Evolutionary conservation across 805 yeast genomes (phyloP).

Genomic region (Candida xiaguanensis): DNA sequence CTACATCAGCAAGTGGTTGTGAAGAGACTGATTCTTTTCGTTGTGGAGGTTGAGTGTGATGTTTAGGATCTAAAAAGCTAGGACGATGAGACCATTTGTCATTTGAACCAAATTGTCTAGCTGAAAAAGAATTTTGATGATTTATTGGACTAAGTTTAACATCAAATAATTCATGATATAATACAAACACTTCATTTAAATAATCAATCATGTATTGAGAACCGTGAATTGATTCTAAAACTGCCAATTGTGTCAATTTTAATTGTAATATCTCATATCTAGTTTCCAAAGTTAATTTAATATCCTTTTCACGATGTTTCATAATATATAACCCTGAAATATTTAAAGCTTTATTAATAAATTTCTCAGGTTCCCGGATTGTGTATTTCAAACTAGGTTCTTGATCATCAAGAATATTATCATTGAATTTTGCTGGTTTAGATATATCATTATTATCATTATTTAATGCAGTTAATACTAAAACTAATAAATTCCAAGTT

Average conservation of each 20-base stretch:
- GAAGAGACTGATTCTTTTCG: background rate
- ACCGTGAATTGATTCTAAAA: slow-evolving; percentile 63
- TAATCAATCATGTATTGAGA: slow-evolving; percentile 53
- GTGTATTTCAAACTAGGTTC: background rate
- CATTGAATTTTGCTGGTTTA: slow-evolving; percentile 7
- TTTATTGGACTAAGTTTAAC: slow-evolving; percentile 7
- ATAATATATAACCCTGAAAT: slow-evolving; percentile 33
- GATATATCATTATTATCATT: slow-evolving; percentile 23
- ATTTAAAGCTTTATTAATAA: slow-evolving; percentile 50
- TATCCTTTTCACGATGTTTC: slow-evolving; percentile 23
- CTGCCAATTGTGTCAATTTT: slow-evolving; percentile 69
- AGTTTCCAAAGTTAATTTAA: slow-evolving; percentile 22
- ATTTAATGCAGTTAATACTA: slow-evolving; percentile 61
- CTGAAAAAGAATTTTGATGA: slow-evolving; percentile 3
- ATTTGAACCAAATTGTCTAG: slow-evolving; percentile 7
- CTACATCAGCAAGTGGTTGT: slow-evolving; percentile 1
- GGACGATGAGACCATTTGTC: slow-evolving; percentile 39
- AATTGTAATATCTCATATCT: slow-evolving; percentile 59
- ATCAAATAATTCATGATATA: slow-evolving; percentile 51
- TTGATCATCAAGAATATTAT: slow-evolving; percentile 1
- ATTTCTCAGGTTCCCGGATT: slow-evolving; percentile 48
- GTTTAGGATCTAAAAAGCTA: slow-evolving; percentile 28
- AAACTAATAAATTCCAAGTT: slow-evolving; percentile 64
- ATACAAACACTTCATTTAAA: slow-evolving; percentile 61
- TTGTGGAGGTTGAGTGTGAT: background rate